These are phyloP conservation scores for Colletotrichum chrysophilum DNA, from an alignment of 2,329 filamentous ascomycete species.

Conservation along the genomic window DNA sequence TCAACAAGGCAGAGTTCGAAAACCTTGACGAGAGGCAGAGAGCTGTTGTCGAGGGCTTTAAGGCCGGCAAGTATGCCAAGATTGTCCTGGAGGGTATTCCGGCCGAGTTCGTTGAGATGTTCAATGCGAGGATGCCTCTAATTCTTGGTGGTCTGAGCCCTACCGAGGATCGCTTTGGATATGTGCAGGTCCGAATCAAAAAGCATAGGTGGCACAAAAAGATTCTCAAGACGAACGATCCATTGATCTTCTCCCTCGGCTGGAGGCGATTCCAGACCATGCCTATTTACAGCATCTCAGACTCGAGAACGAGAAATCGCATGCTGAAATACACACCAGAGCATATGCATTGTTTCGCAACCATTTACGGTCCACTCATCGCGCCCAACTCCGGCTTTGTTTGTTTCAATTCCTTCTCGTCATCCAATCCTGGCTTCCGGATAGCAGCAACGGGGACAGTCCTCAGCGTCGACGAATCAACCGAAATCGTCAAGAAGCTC, in stretches of 20 bases:
- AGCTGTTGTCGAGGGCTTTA: slow-evolving; percentile 85
- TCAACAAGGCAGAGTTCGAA: slow-evolving; percentile 95
- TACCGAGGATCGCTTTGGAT: slow-evolving; percentile 95
- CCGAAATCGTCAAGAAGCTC: slow-evolving; percentile 99
- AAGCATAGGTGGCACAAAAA: slow-evolving; percentile 98
- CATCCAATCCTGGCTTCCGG: slow-evolving; percentile 86
- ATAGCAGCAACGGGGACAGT: slow-evolving; percentile 95
- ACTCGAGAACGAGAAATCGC: slow-evolving; percentile 89
- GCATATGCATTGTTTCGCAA: slow-evolving; percentile 98
- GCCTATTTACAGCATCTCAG: slow-evolving; percentile 93
- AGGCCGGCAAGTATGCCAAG: slow-evolving; percentile 90
- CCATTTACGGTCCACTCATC: slow-evolving; percentile 93
- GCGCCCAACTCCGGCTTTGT: slow-evolving; percentile 96
- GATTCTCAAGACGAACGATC: slow-evolving; percentile 97
- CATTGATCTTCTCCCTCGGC: slow-evolving; percentile 93
- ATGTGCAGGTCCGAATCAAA: slow-evolving; percentile 95
- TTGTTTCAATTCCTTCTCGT: slow-evolving; percentile 87
- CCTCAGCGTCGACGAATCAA: slow-evolving; percentile 90
- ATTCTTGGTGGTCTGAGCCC: slow-evolving; percentile 90
- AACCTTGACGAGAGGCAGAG: slow-evolving; percentile 84
- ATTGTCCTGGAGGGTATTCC: slow-evolving; percentile 89
- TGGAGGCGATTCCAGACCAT: slow-evolving; percentile 95
- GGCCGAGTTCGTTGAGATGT: slow-evolving; percentile 85
- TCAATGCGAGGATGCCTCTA: slow-evolving; percentile 82
- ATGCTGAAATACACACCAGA: slow-evolving; percentile 99